These are phyloP conservation scores for Phytophthora sojae DNA, from an alignment of 352 stramenopile genomes.

Conservation along the genomic window DNA sequence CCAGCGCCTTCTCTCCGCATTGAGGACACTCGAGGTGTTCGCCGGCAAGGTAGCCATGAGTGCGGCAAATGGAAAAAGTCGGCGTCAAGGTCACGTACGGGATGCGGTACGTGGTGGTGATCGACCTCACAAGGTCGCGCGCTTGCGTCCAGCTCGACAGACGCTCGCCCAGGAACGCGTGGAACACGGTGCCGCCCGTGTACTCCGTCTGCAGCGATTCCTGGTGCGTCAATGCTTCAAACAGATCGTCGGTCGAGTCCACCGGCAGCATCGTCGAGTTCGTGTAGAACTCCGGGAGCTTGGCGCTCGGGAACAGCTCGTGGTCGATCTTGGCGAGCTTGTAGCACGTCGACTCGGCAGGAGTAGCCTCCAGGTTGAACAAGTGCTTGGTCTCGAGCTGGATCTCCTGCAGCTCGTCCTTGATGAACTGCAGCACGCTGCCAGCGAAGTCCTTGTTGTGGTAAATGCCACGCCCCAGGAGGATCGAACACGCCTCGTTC, in stretches of 20 bases:
- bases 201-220: constrained; percentile 45
- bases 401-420: constrained; percentile 39
- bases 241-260: constrained; percentile 39
- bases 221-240: constrained; percentile 36
- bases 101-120: constrained; percentile 37
- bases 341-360: constrained; percentile 43
- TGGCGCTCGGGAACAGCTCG: constrained; percentile 30
- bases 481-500: constrained; percentile 37
- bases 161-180: constrained; percentile 40
- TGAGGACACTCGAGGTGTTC: constrained; percentile 42
- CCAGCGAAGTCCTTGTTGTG: constrained; percentile 43
- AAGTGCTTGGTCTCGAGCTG: constrained; percentile 42
- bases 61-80: constrained; percentile 40
- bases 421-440: constrained; percentile 39
- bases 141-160: constrained; percentile 42
- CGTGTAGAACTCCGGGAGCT: constrained; percentile 40
- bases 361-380: constrained; percentile 44
- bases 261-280: constrained; percentile 46
- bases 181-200: constrained; percentile 41
- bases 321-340: constrained; percentile 40
- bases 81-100: constrained; percentile 41
- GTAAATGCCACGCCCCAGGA: constrained; percentile 38
- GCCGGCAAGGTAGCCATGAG: constrained; percentile 35
- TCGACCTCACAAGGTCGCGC: constrained; percentile 33
- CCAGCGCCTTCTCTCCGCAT: constrained; percentile 34